Evolutionary conservation across 1,284 basidiomycete genomes (phyloP), one percentile per base, ranked within the genome.

Genomic region (Vanrija humicola): DNA sequence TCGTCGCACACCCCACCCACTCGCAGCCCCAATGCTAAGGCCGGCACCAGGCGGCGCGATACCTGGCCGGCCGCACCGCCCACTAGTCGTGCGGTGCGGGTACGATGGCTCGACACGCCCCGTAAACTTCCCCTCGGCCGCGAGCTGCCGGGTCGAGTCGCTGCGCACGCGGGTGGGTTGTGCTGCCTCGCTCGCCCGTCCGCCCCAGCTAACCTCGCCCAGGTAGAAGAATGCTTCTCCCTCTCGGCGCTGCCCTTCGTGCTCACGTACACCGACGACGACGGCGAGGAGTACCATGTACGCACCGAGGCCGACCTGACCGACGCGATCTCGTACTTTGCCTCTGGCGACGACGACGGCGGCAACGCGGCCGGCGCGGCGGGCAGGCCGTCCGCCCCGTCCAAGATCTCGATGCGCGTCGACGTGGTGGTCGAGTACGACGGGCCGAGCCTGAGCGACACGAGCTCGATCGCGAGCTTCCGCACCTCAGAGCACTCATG

Each of bases 381-480:
- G 8, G 45, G 45, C 21, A 25, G 49, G 16, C 29, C 48, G 14
- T 6, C 46, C 5, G 46, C 53, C 1, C 50, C 58, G 14, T 56
- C 58, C 28, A 89, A 84, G 71, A 87, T 94, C 55, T 87, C 85
- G 0, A 77, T 94, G 21, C 80, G 83, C 16, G 83, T 94, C 43
- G 81, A 85, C 45, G 85, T 95, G 29, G 79, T 81, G 5, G 84
- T 92, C 55, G 90, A 92, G 62, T 92, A 90, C 65, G 91, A 94
- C 68, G 89, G 90, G 0, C 90, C 88, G n/a, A 89, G 86, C 71
- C 79, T 94, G 54, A 91, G 88, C 15, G 91, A 94, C 65, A 89
- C 89, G 1, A 85, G 84, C 7, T 91, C 89, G 12, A 78, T 92
- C 14, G 82, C 82, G 4, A 72, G 65, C 42, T 70, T 69, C 43